Evolutionary conservation across 305 asterid genomes (phyloP), one percentile per base, ranked within the genome.

Genomic region (Solanum aculeatissimum): DNA sequence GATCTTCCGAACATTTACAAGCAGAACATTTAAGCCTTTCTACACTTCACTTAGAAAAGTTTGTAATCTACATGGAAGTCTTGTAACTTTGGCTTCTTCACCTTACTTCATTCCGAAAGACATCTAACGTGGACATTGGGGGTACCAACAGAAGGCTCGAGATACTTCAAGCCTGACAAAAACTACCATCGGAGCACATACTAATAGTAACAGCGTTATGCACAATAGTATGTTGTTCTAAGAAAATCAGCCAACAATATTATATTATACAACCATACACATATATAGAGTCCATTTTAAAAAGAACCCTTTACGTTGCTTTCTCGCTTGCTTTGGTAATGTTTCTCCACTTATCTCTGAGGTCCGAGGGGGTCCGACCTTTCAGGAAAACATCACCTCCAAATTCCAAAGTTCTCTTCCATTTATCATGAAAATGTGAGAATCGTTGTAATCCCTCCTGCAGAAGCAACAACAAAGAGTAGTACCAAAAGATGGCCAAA

Each of bases 291-390:
- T 19, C 47, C 29, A 53, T 53, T 53, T 23, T 9, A 16, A 6
- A 49, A 18, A 77, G 47, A 18, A 77, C 32, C 29, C 29, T 77
- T 77, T 77, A 77, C 40, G 32, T 29, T 51, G 66, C 66, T 29
- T 54, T 77, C 82, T 16, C n/a, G 2, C 9, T 83, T 86, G 85
- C 88, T 88, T 83, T 93, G 89, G 90, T 86, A 65, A 93, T 77
- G 86, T 91, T 92, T 88, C 95, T 92, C 98, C 99, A 91, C 91
- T 95, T 95, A 90, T 92, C 97, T 90, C 91, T 92, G 71, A 95
- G 98, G 89, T 94, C 97, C 7, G 49, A 58, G 1, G 95, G 1
- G 32, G 90, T 92, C 32, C 98, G 98, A 63, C 92, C 88, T 87
- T 84, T 87, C 23, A 80, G 85, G 86, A 94, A 95, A 68, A 83